Conservation (phyloP, 306 rosid species). For the Medicago arabica region DNA sequence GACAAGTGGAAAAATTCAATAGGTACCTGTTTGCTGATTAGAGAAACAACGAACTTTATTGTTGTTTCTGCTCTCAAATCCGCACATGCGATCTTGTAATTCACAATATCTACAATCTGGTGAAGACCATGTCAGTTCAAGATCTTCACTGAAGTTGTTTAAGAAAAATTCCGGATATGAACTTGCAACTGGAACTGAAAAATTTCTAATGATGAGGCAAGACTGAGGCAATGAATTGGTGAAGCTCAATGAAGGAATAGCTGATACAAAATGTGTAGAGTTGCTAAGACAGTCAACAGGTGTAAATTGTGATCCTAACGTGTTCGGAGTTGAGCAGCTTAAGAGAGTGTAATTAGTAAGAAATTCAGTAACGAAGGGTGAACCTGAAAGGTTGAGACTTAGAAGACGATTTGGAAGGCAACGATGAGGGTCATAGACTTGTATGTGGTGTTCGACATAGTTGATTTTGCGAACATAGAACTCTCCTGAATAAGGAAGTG, state of each 20-base stretch:
- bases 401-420: conserved; percentile 70
- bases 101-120: conserved; percentile 71
- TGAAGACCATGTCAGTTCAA: conserved; percentile 55
- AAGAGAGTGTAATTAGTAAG: conserved; percentile 57
- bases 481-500: conserved; percentile 54
- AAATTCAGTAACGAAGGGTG: conserved; percentile 55
- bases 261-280: conserved; percentile 63
- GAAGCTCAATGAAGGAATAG: conserved; percentile 55
- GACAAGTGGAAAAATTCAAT: not conserved
- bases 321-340: conserved; percentile 57
- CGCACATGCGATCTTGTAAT: conserved; percentile 52
- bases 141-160: conserved; percentile 46
- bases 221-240: conserved; percentile 43
- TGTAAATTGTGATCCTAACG: conserved; percentile 44
- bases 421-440: conserved; percentile 56
- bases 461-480: conserved; percentile 58
- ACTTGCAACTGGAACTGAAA: conserved; percentile 49
- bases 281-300: conserved; percentile 65
- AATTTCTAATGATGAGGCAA: conserved; percentile 49
- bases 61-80: conserved; percentile 52
- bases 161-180: conserved; percentile 37
- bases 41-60: conserved; percentile 51
- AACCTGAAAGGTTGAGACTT: conserved; percentile 54
- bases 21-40: conserved; percentile 53
- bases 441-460: conserved; percentile 57